Conservation (phyloP, 2,329 filamentous ascomycete genomes). For the Hymenoscyphus infarciens region DNA sequence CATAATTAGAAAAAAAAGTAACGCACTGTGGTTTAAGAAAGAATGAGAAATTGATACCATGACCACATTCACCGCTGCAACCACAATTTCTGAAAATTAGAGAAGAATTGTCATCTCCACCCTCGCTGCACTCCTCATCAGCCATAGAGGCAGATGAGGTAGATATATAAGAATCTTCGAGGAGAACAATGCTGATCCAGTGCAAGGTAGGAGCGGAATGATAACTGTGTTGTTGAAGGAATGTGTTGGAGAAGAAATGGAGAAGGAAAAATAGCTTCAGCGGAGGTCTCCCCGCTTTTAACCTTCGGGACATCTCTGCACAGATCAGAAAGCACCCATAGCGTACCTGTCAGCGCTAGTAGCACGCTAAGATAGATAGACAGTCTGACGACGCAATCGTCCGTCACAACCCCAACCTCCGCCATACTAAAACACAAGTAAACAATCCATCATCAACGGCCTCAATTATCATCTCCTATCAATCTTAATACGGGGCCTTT, state of each 20-base stretch:
- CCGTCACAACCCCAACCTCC: neutral
- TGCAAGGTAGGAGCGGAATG: conserved; percentile 39
- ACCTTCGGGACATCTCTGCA: neutral
- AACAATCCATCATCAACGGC: conserved; percentile 5
- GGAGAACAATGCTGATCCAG: too few species aligned
- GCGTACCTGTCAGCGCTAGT: neutral
- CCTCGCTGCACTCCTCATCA: too few species aligned
- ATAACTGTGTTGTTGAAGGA: conserved; percentile 40
- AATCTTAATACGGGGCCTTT: conserved; percentile 18
- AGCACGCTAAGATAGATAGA: neutral
- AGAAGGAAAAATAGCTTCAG: neutral
- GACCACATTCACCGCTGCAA: neutral
- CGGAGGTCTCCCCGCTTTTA: conserved; percentile 6
- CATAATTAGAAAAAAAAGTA: neutral
- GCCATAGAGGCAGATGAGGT: too few species aligned
- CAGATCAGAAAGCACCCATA: neutral
- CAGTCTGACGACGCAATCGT: conserved; percentile 5
- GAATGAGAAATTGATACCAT: neutral
- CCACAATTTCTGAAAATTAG: neutral
- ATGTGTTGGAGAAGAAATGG: conserved; percentile 6
- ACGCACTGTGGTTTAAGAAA: neutral
- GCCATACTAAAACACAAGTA: conserved; percentile 1
- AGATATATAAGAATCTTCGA: too few species aligned
- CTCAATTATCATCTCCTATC: conserved; percentile 5
- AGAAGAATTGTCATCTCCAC: neutral